These are phyloP conservation scores for Mortierella sp. DNA, from an alignment of 371 early-diverging fungal genomes.

Conservation along the genomic window DNA sequence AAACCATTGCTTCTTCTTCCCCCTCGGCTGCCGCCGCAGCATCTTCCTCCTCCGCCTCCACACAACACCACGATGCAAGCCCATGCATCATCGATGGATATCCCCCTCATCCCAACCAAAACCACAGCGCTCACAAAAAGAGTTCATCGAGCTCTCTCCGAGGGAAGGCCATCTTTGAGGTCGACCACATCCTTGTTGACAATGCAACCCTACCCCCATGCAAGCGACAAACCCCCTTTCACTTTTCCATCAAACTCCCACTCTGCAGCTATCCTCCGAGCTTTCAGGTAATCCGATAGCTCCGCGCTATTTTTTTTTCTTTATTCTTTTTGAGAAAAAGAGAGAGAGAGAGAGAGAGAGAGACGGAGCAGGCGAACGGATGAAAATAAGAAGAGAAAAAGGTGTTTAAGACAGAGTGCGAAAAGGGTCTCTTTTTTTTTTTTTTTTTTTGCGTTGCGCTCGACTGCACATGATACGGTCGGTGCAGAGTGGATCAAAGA, in stretches of 20 bases:
- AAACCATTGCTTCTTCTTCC: constrained; percentile 11
- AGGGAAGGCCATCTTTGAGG: constrained; percentile 14
- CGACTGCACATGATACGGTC: constrained; percentile 7
- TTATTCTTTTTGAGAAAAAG: not conserved
- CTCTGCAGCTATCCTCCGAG: constrained; percentile 42
- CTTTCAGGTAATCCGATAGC: constrained; percentile 22
- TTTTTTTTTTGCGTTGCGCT: not conserved
- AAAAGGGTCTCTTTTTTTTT: not conserved
- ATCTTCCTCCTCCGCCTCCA: not conserved
- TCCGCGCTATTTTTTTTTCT: not conserved
- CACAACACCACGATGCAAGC: not conserved
- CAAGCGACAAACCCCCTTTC: constrained; percentile 19
- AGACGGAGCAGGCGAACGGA: not conserved
- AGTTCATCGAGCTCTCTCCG: not conserved
- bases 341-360: not conserved
- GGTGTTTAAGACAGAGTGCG: not conserved
- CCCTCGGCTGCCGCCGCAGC: not conserved
- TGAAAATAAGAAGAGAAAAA: not conserved
- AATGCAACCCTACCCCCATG: constrained; percentile 23
- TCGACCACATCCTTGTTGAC: constrained; percentile 31
- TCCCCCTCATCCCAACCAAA: not conserved
- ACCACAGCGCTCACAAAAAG: not conserved
- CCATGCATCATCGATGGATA: not conserved
- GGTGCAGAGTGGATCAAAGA: too few species aligned
- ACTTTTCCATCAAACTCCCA: constrained; percentile 44